These are phyloP conservation scores for Bryum argenteum DNA, from an alignment of 225 moss, liverwort and hornwort genomes.

Conservation along the genomic window DNA sequence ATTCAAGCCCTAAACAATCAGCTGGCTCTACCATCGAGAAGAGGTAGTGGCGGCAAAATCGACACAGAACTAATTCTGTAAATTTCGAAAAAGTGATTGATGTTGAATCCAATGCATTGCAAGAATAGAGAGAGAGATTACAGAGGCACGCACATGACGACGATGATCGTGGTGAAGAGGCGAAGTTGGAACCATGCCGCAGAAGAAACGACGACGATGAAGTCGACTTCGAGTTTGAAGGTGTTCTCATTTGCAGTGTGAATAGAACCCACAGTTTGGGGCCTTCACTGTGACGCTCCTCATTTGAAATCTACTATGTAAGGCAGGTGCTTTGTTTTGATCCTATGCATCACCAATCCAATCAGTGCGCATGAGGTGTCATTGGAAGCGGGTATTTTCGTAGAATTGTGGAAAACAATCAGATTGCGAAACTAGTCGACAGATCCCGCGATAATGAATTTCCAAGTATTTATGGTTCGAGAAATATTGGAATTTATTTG, in stretches of 20 bases:
- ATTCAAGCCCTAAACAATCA: conserved; percentile 15
- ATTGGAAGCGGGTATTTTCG: too few species aligned
- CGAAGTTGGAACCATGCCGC: conserved; percentile 25
- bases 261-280: not conserved
- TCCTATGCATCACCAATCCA: too few species aligned
- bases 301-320: too few species aligned
- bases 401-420: too few species aligned
- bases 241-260: not conserved
- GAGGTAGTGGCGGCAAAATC: not conserved
- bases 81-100: not conserved
- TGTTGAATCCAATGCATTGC: not conserved
- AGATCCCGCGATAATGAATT: too few species aligned
- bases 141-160: conserved; percentile 26
- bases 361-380: too few species aligned
- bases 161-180: not conserved
- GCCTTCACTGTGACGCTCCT: too few species aligned
- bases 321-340: too few species aligned
- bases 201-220: not conserved
- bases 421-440: too few species aligned
- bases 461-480: too few species aligned
- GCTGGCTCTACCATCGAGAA: not conserved
- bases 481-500: too few species aligned
- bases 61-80: not conserved
- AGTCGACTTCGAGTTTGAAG: not conserved
- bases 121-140: not conserved